These are phyloP conservation scores for Aaosphaeria arxii DNA, from an alignment of 2,329 filamentous ascomycete species.

Conservation along the genomic window DNA sequence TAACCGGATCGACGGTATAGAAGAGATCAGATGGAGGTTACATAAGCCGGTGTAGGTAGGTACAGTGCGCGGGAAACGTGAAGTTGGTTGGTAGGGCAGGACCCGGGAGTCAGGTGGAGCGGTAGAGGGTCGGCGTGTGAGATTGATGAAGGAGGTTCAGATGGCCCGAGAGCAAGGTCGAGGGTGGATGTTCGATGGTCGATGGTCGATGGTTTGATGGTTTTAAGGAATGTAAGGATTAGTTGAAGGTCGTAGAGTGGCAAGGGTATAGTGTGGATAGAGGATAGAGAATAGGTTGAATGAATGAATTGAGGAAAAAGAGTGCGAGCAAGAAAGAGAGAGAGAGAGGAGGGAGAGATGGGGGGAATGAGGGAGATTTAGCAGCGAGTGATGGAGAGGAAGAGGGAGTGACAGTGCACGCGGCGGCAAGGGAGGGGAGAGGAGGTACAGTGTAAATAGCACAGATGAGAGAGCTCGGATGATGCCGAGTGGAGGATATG, in stretches of 20 bases:
- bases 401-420: no score
- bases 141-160: slow-evolving; percentile 11
- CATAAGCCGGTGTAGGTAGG: slow-evolving; percentile 13
- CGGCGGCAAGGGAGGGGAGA: no score
- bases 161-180: no score
- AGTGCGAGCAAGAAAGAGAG: slow-evolving; percentile 25
- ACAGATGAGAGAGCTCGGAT: no score
- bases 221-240: no score
- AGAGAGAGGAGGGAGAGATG: slow-evolving; percentile 1
- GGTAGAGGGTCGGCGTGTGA: slow-evolving; percentile 17
- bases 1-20: slow-evolving; percentile 16
- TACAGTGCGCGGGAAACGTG: no score
- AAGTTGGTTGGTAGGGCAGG: slow-evolving; percentile 9
- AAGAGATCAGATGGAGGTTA: slow-evolving; percentile 20
- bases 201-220: no score
- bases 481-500: slow-evolving; percentile 5
- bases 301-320: slow-evolving; percentile 11
- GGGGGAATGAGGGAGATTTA: background rate
- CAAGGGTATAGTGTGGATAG: no score
- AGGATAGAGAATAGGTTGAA: slow-evolving; percentile 10
- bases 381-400: no score
- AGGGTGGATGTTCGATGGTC: no score
- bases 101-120: slow-evolving; percentile 12
- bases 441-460: no score
- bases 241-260: no score